Conservation (phyloP, 1,139 yeast genomes). For the Debaryomyces psychrophilus region DNA sequence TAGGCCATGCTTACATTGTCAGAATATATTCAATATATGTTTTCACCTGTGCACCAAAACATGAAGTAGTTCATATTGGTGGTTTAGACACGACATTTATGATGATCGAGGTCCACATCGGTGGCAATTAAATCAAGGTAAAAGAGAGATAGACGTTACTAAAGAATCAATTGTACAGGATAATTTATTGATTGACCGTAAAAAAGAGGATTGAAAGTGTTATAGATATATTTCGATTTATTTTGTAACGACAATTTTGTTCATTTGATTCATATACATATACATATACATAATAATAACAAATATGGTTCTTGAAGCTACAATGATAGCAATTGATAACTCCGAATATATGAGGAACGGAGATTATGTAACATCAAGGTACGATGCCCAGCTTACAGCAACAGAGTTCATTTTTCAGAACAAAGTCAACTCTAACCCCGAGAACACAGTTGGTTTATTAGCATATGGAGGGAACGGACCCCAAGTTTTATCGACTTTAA, state of each 20-base stretch:
- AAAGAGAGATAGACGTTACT: background rate
- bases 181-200: constrained; percentile 2
- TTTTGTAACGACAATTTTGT: background rate
- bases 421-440: constrained; percentile 88
- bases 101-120: constrained; percentile 14
- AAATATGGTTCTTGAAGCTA: constrained; percentile 89
- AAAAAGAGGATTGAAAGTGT: background rate
- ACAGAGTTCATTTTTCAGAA: constrained; percentile 86
- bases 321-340: constrained; percentile 93
- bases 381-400: constrained; percentile 93
- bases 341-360: constrained; percentile 97
- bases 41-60: background rate
- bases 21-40: background rate
- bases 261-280: background rate
- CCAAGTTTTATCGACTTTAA: constrained; percentile 82
- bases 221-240: background rate
- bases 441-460: constrained; percentile 88
- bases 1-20: constrained; percentile 21
- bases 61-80: background rate
- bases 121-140: constrained; percentile 15
- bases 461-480: constrained; percentile 88
- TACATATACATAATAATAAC: background rate
- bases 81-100: background rate
- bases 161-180: constrained; percentile 1
- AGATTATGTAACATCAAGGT: constrained; percentile 86